phyloP scores from a whole-genome alignment of 140 eudicot genomes.

The Erigeron philadelphicus region DNA sequence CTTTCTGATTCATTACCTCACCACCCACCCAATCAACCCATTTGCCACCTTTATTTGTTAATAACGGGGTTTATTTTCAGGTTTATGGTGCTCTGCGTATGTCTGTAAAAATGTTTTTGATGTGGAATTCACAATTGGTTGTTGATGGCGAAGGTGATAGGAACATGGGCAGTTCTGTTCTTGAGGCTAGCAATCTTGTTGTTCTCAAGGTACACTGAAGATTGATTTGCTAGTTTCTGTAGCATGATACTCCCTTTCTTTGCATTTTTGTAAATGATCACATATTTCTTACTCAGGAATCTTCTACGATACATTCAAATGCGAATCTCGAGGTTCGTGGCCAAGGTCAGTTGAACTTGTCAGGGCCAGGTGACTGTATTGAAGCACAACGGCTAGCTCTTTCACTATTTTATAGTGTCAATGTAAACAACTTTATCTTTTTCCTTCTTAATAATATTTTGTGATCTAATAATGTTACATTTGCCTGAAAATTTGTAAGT shows the following conservation, averaged over 20 bases:
- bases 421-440: constrained; percentile 41
- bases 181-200: constrained; percentile 90
- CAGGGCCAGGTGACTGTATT: constrained; percentile 88
- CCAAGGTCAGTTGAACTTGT: constrained; percentile 76
- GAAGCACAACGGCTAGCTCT: constrained; percentile 89
- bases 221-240: constrained; percentile 7
- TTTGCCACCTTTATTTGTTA: constrained; percentile 20
- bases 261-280: constrained; percentile 13
- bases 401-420: constrained; percentile 77
- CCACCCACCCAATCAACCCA: background rate
- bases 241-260: background rate
- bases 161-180: constrained; percentile 73
- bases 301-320: constrained; percentile 84
- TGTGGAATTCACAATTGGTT: constrained; percentile 86
- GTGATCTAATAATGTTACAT: constrained; percentile 14
- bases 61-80: constrained; percentile 36
- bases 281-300: constrained; percentile 42
- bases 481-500: background rate
- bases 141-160: constrained; percentile 88
- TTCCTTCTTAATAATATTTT: background rate
- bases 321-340: constrained; percentile 97
- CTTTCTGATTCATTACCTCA: background rate
- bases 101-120: constrained; percentile 93
- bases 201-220: constrained; percentile 67
- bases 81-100: constrained; percentile 96